Base-by-base conservation (phyloP, 495 filamentous ascomycete genomes). In the Rhypophila decipiens region DNA sequence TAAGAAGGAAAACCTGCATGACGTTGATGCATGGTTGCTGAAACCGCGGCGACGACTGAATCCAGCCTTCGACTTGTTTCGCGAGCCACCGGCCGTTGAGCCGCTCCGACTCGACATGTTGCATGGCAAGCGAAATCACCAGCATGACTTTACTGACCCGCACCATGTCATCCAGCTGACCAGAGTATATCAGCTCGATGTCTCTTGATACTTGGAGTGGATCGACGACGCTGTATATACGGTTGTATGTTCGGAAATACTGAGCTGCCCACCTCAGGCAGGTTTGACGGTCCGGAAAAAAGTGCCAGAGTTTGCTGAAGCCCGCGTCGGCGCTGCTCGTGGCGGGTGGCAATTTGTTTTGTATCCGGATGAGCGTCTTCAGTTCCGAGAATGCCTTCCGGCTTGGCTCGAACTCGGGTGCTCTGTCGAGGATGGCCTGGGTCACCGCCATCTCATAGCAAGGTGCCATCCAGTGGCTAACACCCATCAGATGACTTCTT, bases 21-120 rank as follows among this genome's bases (percentile, higher is more conserved):
- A 51, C 57, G 5, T 49, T 54, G 36, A 53, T 46, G 24, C 53
- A 57, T 1, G 57, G 57, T 22, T 57, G 51, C 41, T 59, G 57
- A 37, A 59, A 59, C 2, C 27, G 41, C 1, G 17, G 5, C 15
- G 46, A 44, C 0, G 44, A 34, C 23, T 49, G 39, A 17, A 59
- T 35, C 50, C 46, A 48, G 18, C 44, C 35, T 34, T 59, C 53
- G 31, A 57, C 53, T 21, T 46, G 35, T 13, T 42, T 34, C 1
- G 54, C 53, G 10, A 59, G 21, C 11, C 23, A 24, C 2, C 57
- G 37, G 1, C 53, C 57, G 5, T 39, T n/a, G 2, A 51, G 47
- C 0, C 50, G 39, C 24, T 59, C 43, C 4, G 36, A 27, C 18
- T 53, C 50, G 42, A 23, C 49, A 24, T 33, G 10, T 24, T 57